A percentile compares a stretch with the other conserved stretches of the same genome.
Conservation (phyloP, 2,329 filamentous ascomycete species). For the Pseudopithomyces chartarum region DNA sequence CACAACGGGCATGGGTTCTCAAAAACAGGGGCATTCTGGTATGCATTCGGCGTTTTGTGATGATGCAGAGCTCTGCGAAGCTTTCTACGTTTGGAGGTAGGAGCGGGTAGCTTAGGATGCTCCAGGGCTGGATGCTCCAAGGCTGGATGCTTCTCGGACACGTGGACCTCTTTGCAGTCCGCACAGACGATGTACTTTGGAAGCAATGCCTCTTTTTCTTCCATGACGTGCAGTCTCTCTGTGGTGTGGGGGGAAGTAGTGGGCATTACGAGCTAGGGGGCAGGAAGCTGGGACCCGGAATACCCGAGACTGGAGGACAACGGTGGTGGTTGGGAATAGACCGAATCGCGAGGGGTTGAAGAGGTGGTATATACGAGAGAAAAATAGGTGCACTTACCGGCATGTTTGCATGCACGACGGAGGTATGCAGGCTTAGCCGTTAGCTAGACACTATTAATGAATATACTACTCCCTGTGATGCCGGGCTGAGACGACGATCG, state of each 20-base stretch:
- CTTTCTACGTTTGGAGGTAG: conserved; percentile 1
- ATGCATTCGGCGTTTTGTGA: conserved; percentile 28
- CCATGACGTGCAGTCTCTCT: conserved; percentile 17
- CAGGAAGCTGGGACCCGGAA: not conserved
- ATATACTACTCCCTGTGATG: not conserved
- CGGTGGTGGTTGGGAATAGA: conserved; percentile 12
- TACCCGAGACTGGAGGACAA: conserved; percentile 1
- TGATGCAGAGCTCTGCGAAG: conserved; percentile 25
- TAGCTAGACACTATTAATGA: conserved; percentile 10
- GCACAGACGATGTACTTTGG: conserved; percentile 16
- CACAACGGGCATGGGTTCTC: conserved; percentile 36
- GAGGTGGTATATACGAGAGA: conserved; percentile 7
- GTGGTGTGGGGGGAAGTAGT: conserved; percentile 9
- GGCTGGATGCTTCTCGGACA: not conserved
- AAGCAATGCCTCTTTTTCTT: conserved; percentile 14
- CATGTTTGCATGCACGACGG: conserved; percentile 23
- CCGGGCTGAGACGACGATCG: conserved; percentile 3
- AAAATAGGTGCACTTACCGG: conserved; percentile 31
- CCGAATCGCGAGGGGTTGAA: not conserved
- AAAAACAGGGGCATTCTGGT: conserved; percentile 31
- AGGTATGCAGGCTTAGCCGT: conserved; percentile 12
- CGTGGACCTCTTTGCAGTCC: conserved; percentile 9
- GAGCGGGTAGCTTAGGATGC: not conserved
- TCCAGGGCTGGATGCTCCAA: not conserved
- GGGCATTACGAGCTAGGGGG: conserved; percentile 17